These are phyloP conservation scores for Wickerhamomyces tratensis DNA, from an alignment of 805 yeast species.

Conservation along the genomic window DNA sequence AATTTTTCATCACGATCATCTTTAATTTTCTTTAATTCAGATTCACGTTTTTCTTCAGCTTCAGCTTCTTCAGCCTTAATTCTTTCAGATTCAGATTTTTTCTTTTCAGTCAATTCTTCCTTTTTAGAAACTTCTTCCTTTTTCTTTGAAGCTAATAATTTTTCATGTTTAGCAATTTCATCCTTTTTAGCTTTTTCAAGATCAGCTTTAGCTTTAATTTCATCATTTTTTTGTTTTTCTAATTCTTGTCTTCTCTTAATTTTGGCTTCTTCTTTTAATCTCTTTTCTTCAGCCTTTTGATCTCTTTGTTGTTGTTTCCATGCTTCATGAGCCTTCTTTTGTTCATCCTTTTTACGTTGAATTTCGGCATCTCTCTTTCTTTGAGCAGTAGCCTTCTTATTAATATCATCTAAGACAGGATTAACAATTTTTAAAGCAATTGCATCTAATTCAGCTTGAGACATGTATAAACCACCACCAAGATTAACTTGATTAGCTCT, in stretches of 20 bases:
- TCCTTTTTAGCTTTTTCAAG: constrained; percentile 31
- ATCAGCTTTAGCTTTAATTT: constrained; percentile 35
- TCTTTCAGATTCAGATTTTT: constrained; percentile 19
- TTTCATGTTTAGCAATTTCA: constrained; percentile 21
- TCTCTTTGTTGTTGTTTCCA: constrained; percentile 30
- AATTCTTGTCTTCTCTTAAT: constrained; percentile 32
- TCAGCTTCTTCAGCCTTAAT: constrained; percentile 21
- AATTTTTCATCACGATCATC: constrained; percentile 42
- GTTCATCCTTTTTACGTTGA: constrained; percentile 25
- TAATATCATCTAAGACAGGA: constrained; percentile 74
- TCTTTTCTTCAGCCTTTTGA: constrained; percentile 29
- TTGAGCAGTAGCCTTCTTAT: constrained; percentile 59
- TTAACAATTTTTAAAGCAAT: constrained; percentile 73
- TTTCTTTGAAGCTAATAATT: constrained; percentile 24
- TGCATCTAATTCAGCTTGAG: constrained; percentile 63
- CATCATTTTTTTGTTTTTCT: constrained; percentile 38
- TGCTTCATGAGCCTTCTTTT: constrained; percentile 28
- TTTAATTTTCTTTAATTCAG: constrained; percentile 31
- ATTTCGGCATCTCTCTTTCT: constrained; percentile 44
- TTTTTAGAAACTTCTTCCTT: constrained; percentile 23
- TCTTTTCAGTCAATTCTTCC: constrained; percentile 17
- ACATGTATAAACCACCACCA: constrained; percentile 83
- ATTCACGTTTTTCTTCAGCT: constrained; percentile 36
- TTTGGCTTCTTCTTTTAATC: constrained; percentile 26
- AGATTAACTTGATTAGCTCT: constrained; percentile 51